Evolutionary conservation across 306 rosid species (phyloP), one percentile per base, ranked within the genome.

Genomic region (Inga oerstediana): DNA sequence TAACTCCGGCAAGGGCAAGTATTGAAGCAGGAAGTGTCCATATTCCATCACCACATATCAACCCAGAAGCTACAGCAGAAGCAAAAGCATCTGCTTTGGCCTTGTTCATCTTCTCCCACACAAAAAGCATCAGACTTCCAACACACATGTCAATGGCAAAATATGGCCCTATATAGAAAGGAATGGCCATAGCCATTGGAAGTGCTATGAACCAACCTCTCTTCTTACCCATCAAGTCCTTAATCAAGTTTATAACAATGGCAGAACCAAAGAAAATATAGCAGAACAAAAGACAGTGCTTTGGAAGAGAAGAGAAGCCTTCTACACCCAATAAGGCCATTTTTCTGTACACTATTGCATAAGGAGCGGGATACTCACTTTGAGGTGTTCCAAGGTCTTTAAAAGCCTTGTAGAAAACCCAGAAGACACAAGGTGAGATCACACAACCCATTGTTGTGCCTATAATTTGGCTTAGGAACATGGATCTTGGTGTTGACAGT

Each of bases 101-200:
- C 84, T 84, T 82, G 78, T 84, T 80, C 16, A 84, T 20, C 78
- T 45, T 86, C 22, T 84, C 90, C 90, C 92, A 86, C 58, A 84
- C 84, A 70, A 67, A 84, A 17, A 89, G 76, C 68, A 89, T 74
- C 54, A 86, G 7, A 75, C 92, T 89, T 82, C 92, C 92, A 82
- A 89, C 80, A 69, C 87, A 86, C 92, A 87, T 89, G 77, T 89
- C 88, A 77, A 86, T 86, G 79, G 90, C 92, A 80, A 89, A 89
- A 65, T 86, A 84, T 65, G 88, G 80, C 15, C 92, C 92, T 81
- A 89, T 8, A 44, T 89, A 86, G 84, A 89, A 89, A 49, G 91
- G 89, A 66, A 89, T 86, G 16, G 89, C 91, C 89, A 86, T 89
- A 9, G 91, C 89, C 91, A 89, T 89, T 76, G 91, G 4, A 59